Evolutionary conservation across 441 rosid genomes (phyloP).

Genomic region (Rhodomyrtus psidioides): DNA sequence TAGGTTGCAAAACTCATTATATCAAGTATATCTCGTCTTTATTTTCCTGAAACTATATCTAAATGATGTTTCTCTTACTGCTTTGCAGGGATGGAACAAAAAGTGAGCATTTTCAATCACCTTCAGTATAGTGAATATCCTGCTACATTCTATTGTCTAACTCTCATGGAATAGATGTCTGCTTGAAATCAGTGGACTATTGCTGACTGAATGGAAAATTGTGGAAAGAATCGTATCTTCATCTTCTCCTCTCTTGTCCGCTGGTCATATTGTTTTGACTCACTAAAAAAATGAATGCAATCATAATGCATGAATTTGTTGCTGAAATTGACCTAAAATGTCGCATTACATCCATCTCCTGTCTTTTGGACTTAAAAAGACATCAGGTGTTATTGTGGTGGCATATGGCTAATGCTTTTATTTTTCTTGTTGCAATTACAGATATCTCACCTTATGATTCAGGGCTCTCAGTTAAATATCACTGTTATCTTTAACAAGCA

Average conservation of each 20-base stretch:
- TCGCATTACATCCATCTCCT: neutral
- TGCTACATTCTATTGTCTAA: neutral
- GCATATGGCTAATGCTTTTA: neutral
- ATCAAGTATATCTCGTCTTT: neutral
- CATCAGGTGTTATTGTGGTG: neutral
- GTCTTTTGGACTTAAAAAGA: neutral
- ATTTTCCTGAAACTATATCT: neutral
- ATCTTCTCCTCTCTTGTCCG: neutral
- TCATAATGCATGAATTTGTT: neutral
- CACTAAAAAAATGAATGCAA: neutral
- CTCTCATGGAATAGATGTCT: neutral
- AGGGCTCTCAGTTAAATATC: neutral
- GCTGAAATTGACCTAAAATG: neutral
- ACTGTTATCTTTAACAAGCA: neutral
- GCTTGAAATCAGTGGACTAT: neutral
- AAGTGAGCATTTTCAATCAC: slow-evolving; percentile 29
- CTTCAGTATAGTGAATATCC: neutral
- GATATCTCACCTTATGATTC: neutral
- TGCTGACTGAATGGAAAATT: neutral
- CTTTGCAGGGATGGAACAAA: slow-evolving; percentile 78
- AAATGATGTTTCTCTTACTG: neutral
- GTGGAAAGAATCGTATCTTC: neutral
- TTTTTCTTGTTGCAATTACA: neutral
- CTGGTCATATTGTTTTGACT: neutral
- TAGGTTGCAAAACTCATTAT: neutral